phyloP scores from a whole-genome alignment of 1,284 basidiomycete genomes.

The Cystobasidium pallidum region DNA sequence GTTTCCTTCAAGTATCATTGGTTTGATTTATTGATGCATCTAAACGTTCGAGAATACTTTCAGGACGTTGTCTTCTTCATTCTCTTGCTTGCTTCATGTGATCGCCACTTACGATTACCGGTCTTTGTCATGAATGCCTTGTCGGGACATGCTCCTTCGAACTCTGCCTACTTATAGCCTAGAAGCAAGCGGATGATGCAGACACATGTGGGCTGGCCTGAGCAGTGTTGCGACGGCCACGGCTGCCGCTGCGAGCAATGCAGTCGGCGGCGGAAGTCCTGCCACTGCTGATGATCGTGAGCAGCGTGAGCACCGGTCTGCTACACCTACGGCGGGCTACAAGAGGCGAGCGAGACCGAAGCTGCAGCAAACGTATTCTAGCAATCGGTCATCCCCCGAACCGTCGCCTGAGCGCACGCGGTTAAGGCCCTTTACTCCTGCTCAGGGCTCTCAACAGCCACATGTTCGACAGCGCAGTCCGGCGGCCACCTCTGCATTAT shows the following conservation, averaged over 20 bases:
- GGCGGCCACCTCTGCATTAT: not conserved
- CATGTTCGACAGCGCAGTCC: slow-evolving; percentile 13
- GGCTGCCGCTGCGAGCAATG: not conserved
- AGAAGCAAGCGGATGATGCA: slow-evolving; percentile 16
- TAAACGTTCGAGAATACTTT: no score
- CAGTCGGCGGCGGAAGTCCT: slow-evolving; percentile 1
- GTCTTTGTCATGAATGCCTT: slow-evolving; percentile 2
- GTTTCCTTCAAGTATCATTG: no score
- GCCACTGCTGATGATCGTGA: slow-evolving; percentile 1
- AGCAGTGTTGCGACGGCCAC: slow-evolving; percentile 30
- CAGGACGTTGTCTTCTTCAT: no score
- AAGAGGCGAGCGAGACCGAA: slow-evolving; percentile 21
- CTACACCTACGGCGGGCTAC: not conserved
- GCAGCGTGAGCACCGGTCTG: slow-evolving; percentile 1
- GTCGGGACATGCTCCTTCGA: not conserved
- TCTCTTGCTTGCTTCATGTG: no score
- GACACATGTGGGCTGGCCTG: slow-evolving; percentile 31
- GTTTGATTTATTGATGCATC: no score
- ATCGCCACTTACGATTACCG: no score
- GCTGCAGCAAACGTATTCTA: slow-evolving; percentile 11
- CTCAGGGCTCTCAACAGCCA: slow-evolving; percentile 2
- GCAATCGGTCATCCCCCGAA: slow-evolving; percentile 36
- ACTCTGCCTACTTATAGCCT: not conserved
- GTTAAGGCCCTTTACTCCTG: slow-evolving; percentile 25
- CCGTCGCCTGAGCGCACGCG: slow-evolving; percentile 25